These are phyloP conservation scores for Paraurostyla sp. DNA, from an alignment of 73 alveolate species.

Conservation along the genomic window DNA sequence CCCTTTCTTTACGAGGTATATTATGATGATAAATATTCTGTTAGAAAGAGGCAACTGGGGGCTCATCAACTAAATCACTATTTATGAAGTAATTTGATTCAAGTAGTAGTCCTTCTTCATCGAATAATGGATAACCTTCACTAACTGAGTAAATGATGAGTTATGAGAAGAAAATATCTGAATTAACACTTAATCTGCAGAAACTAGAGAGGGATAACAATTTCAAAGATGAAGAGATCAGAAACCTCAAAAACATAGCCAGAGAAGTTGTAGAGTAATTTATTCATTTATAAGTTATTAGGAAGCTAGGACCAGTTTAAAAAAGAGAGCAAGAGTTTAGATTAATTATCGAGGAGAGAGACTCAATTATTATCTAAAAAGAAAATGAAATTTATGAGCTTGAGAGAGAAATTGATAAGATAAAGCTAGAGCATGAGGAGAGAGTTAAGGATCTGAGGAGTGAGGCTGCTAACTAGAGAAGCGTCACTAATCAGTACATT, in stretches of 20 bases:
- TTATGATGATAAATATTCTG: neutral
- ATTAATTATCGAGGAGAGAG: neutral
- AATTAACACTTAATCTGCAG: neutral
- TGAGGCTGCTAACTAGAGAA: neutral
- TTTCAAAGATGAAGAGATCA: slow-evolving; percentile 40
- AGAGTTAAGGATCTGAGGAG: neutral
- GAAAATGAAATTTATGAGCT: neutral
- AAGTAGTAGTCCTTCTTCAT: neutral
- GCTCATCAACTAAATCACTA: neutral
- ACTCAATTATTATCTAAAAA: neutral
- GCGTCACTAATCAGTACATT: neutral
- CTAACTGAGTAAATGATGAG: neutral
- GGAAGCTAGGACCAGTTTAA: neutral
- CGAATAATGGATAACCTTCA: neutral
- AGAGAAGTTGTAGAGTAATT: slow-evolving; percentile 19
- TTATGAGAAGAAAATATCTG: slow-evolving; percentile 6
- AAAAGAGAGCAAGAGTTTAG: neutral
- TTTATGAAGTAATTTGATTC: neutral
- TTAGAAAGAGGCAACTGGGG: slow-evolving; percentile 33
- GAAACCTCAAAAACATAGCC: slow-evolving; percentile 5
- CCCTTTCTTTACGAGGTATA: slow-evolving; percentile 13
- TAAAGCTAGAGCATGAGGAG: neutral
- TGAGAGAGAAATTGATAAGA: neutral
- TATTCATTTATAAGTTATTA: too few species aligned
- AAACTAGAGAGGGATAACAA: slow-evolving; percentile 3